Percentiles rank a stretch among this genome's conserved stretches.
Evolutionary conservation across 1,284 basidiomycete species (phyloP).

Genomic region (Wallemia mellicola): DNA sequence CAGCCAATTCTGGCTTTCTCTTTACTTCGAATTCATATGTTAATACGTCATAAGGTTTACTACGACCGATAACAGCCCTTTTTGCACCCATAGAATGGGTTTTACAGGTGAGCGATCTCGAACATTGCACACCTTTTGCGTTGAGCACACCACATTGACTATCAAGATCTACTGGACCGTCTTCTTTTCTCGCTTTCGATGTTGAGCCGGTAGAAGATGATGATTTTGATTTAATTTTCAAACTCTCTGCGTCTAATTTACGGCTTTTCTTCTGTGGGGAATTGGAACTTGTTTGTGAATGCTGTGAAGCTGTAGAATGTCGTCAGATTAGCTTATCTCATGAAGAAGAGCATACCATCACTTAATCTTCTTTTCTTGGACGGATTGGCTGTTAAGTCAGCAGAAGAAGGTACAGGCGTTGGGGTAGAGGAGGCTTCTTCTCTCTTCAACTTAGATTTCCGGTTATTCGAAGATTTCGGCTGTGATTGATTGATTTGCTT

Average conservation of each 20-base stretch:
- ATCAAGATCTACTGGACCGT: conserved; percentile 55
- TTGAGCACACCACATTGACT: conserved; percentile 93
- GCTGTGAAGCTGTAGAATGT: no score
- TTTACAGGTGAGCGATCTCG: conserved; percentile 91
- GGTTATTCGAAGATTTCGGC: neutral
- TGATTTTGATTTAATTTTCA: neutral
- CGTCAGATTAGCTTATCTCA: no score
- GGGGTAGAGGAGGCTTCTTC: neutral
- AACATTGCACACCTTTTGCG: conserved; percentile 74
- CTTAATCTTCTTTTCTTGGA: neutral
- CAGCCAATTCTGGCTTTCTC: neutral
- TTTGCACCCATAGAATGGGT: conserved; percentile 95
- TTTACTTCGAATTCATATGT: neutral
- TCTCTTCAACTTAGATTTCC: neutral
- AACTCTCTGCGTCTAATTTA: neutral
- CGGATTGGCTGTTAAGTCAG: no score
- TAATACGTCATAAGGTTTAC: conserved; percentile 55
- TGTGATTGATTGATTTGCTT: neutral
- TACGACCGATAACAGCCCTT: conserved; percentile 62
- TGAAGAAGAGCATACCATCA: no score
- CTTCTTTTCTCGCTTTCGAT: neutral
- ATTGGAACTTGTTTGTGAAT: neutral
- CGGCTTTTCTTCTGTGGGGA: neutral
- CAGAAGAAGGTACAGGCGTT: neutral
- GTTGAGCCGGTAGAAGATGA: no score